Conservation (phyloP, 805 yeast genomes). For the Priceomyces fermenticarens region DNA sequence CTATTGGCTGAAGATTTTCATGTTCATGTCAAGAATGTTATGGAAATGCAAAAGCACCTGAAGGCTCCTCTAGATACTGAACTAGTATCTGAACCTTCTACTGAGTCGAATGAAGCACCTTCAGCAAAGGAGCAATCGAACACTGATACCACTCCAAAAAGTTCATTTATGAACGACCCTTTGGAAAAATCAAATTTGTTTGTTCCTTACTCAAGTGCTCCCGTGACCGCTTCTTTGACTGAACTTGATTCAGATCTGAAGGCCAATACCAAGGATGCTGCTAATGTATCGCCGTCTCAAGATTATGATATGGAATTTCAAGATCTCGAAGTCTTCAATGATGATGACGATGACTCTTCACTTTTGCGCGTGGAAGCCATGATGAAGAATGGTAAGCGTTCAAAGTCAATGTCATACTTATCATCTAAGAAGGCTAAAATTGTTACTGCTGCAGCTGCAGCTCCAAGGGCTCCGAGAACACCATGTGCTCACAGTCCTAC, state of each 20-base stretch:
- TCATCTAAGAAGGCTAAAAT: constrained; percentile 48
- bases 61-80: constrained; percentile 4
- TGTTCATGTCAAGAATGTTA: constrained; percentile 63
- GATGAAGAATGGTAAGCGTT: constrained; percentile 51
- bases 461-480: constrained; percentile 72
- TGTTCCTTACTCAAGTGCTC: constrained; percentile 74
- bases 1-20: constrained; percentile 72
- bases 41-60: constrained; percentile 47
- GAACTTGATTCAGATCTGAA: constrained; percentile 12
- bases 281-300: constrained; percentile 4
- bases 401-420: constrained; percentile 63
- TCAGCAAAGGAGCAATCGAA: constrained; percentile 34
- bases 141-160: constrained; percentile 45
- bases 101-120: constrained; percentile 35
- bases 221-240: constrained; percentile 68
- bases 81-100: constrained; percentile 8
- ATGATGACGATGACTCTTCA: constrained; percentile 36
- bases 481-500: constrained; percentile 55
- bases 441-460: constrained; percentile 78
- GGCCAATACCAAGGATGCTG: constrained; percentile 1
- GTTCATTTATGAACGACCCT: constrained; percentile 41
- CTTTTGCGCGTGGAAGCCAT: constrained; percentile 37
- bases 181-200: constrained; percentile 42
- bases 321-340: constrained; percentile 48
- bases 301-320: constrained; percentile 47